Percentiles rank a stretch among this genome's conserved stretches.
Evolutionary conservation across 2,329 filamentous ascomycete species (phyloP).

Genomic region (Hypoxylon rubiginosum): DNA sequence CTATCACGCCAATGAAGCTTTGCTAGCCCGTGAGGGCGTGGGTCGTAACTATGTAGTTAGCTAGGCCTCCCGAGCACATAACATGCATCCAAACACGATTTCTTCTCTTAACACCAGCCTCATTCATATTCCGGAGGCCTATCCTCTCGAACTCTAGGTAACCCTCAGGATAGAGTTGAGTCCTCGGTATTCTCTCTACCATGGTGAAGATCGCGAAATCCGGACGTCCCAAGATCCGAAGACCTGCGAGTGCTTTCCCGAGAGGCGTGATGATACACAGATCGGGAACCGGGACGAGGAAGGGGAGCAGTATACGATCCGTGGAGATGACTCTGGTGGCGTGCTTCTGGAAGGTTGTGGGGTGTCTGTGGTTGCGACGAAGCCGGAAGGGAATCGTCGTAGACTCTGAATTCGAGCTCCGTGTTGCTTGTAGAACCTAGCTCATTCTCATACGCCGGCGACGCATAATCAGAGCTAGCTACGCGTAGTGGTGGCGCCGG

Average conservation of each 20-base stretch:
- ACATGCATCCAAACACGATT: not conserved
- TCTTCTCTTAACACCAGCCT: slow-evolving; percentile 7
- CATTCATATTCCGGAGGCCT: slow-evolving; percentile 9
- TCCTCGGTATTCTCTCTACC: slow-evolving; percentile 64
- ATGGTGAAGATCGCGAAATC: slow-evolving; percentile 62
- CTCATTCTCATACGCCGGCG: slow-evolving; percentile 31
- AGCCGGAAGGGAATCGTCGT: slow-evolving; percentile 61
- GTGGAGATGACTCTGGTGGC: slow-evolving; percentile 60
- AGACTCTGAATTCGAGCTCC: slow-evolving; percentile 55
- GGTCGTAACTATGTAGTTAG: not conserved
- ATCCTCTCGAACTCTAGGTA: slow-evolving; percentile 30
- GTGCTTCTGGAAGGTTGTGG: slow-evolving; percentile 62
- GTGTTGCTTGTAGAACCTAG: slow-evolving; percentile 30
- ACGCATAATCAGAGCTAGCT: slow-evolving; percentile 25
- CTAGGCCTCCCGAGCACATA: not conserved
- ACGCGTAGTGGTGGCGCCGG: slow-evolving; percentile 18
- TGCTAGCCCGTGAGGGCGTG: not conserved
- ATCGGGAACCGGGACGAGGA: slow-evolving; percentile 31
- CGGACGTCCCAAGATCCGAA: slow-evolving; percentile 57
- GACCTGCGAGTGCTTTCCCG: slow-evolving; percentile 53
- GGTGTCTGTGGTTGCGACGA: slow-evolving; percentile 65
- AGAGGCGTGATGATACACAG: slow-evolving; percentile 25
- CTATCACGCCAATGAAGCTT: slow-evolving; percentile 4
- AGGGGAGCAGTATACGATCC: slow-evolving; percentile 61
- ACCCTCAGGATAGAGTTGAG: slow-evolving; percentile 52